Base-by-base conservation (phyloP, 2,329 filamentous ascomycete genomes). In the Chrysosporium queenslandicum region DNA sequence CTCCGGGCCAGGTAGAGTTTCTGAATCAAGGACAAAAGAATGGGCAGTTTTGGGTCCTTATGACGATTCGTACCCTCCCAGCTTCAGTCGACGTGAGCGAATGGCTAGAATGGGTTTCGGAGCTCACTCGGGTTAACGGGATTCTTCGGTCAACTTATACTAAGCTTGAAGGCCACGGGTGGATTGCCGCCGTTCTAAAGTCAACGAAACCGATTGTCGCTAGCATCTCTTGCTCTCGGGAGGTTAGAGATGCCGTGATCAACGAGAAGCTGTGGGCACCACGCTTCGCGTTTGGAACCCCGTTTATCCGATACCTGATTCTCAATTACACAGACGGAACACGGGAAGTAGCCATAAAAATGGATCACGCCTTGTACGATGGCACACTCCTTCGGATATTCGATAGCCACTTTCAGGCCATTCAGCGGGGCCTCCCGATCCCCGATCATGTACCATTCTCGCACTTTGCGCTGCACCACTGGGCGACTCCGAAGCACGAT, bases 281-380 rank as follows among this genome's bases (percentile, higher is more conserved):
- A 3, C 58, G 51, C 4, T 69, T 70, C 56, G 54, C 53, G 1
- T 58, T 65, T n/a, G 63, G 64, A 41, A 60, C 58, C 29, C 61
- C 68, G 2, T 68, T 67, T 49, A 63, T 70, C 52, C 60, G 60
- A 21, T 71, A 71, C 49, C 56, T 60, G 20, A 55, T 66, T 30
- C 58, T 68, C 20, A 51, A 53, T 18, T 57, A 60, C 18, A 12
- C 46, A 1, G 55, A 64, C 18, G 59, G 62, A 21, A 55, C 53
- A 21, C n/a, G 46, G 37, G 1, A 48, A 54, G 4, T 53, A 40
- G 7, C 42, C 59, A 43, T 58, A 63, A 20, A 58, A 75, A 80
- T 81, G 59, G 88, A 95, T 60, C 89, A 96, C 68, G 86, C 87
- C 2, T 71, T 95, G 0, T 94, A 95, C 59, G 89, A 96, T 67